Conservation (phyloP, 768 basidiomycete genomes). For the Agrocybe praecox region DNA sequence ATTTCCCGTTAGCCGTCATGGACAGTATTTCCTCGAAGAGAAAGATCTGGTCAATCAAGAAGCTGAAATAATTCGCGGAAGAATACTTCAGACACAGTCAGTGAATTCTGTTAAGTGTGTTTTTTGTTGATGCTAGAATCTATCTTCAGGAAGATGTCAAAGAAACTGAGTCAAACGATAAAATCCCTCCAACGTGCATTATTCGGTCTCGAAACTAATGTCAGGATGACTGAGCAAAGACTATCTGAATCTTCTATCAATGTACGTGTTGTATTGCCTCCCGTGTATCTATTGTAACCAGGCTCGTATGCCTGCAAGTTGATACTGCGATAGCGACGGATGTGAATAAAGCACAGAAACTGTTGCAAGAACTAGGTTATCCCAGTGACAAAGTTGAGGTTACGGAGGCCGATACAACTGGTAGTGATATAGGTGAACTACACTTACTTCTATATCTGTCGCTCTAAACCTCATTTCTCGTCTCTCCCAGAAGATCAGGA, state of each 20-base stretch:
- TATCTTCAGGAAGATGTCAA: conserved; percentile 15
- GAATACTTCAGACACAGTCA: conserved; percentile 17
- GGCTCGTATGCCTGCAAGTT: conserved; percentile 8
- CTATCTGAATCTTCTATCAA: conserved; percentile 22
- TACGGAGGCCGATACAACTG: background rate
- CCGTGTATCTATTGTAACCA: background rate
- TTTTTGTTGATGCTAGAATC: background rate
- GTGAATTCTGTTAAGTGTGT: background rate
- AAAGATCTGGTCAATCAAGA: conserved; percentile 15
- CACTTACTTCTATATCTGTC: no score
- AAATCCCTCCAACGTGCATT: conserved; percentile 17
- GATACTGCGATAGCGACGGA: conserved; percentile 17
- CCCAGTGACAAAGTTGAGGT: background rate
- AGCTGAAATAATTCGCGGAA: conserved; percentile 6
- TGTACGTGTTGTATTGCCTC: conserved; percentile 9
- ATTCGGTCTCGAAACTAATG: conserved; percentile 11
- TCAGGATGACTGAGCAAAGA: conserved; percentile 11
- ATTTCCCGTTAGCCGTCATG: conserved; percentile 10
- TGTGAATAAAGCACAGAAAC: conserved; percentile 1
- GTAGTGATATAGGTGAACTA: background rate
- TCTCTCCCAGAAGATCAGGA: background rate
- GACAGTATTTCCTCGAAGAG: conserved; percentile 12
- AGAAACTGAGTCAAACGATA: conserved; percentile 7
- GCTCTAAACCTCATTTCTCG: background rate
- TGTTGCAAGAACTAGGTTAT: conserved; percentile 1